A percentile compares a stretch with the other conserved stretches of the same genome.
phyloP scores from a whole-genome alignment of 2,329 filamentous ascomycete species.

The Ceratocystis cubensis region DNA sequence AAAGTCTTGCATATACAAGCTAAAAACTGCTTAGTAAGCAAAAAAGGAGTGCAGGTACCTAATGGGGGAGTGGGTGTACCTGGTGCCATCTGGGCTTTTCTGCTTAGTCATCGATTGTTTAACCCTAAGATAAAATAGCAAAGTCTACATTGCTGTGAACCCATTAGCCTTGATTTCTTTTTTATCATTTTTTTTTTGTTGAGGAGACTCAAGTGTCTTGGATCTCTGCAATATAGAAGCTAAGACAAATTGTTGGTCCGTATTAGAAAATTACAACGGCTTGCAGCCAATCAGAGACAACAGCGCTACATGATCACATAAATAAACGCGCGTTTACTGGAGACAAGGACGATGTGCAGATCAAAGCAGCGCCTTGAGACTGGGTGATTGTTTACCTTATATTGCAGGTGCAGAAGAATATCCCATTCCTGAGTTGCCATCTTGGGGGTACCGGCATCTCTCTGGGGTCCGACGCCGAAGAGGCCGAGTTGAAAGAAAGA shows the following conservation, averaged over 20 bases:
- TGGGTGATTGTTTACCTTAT: background rate
- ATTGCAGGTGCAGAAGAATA: background rate
- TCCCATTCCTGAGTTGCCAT: too few relatives aligned
- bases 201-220: too few relatives aligned
- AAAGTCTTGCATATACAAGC: too few relatives aligned
- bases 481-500: background rate
- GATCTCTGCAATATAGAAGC: too few relatives aligned
- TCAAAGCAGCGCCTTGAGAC: background rate
- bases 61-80: too few relatives aligned
- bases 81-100: background rate
- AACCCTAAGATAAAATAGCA: background rate
- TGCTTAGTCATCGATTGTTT: background rate
- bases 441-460: too few relatives aligned
- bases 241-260: background rate
- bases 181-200: too few relatives aligned
- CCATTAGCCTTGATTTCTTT: too few relatives aligned
- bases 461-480: background rate
- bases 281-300: background rate
- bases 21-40: too few relatives aligned
- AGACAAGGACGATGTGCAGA: background rate
- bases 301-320: background rate
- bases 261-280: background rate
- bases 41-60: too few relatives aligned
- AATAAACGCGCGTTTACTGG: slow-evolving; percentile 8
- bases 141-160: too few relatives aligned